Percentiles rank a stretch among this genome's conserved stretches.
Conservation (phyloP, 495 filamentous ascomycete species). For the Aspergillus egyptiacus region DNA sequence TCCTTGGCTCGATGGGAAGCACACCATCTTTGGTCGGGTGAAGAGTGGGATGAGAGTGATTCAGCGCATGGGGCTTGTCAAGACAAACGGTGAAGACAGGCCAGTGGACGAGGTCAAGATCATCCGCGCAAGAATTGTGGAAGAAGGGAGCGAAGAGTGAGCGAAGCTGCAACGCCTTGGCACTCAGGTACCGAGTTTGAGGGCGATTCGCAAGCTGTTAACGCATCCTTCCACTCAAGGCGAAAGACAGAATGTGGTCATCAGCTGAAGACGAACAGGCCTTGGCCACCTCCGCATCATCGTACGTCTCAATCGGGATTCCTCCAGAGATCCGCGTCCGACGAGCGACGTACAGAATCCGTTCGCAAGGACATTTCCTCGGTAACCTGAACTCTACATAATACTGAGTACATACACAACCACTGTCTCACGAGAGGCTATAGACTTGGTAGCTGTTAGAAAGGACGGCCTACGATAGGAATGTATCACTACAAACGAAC, state of each 20-base stretch:
- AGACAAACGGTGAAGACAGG: conserved; percentile 73
- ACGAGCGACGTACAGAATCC: too few relatives aligned
- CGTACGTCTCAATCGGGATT: not conserved
- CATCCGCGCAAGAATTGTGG: conserved; percentile 59
- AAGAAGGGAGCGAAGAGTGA: conserved; percentile 47
- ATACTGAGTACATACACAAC: not conserved
- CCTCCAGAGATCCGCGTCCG: not conserved
- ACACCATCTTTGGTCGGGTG: conserved; percentile 94
- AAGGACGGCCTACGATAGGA: conserved; percentile 23
- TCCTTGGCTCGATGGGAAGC: conserved; percentile 95
- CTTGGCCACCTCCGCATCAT: not conserved
- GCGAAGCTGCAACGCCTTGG: not conserved
- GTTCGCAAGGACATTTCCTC: too few relatives aligned
- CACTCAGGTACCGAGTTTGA: not conserved
- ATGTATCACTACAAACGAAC: conserved; percentile 64
- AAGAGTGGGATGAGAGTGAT: conserved; percentile 79
- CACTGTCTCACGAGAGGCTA: not conserved
- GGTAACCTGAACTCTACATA: not conserved
- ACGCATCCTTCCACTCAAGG: not conserved
- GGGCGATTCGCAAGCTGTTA: not conserved
- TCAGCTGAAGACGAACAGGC: not conserved
- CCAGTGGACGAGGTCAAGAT: conserved; percentile 83
- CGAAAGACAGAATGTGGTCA: not conserved
- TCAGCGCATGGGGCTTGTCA: conserved; percentile 84
- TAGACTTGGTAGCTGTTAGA: not conserved